A percentile compares a stretch with the other conserved stretches of the same genome.
Conservation (phyloP, 352 stramenopile genomes). For the Phytopythium boreale region DNA sequence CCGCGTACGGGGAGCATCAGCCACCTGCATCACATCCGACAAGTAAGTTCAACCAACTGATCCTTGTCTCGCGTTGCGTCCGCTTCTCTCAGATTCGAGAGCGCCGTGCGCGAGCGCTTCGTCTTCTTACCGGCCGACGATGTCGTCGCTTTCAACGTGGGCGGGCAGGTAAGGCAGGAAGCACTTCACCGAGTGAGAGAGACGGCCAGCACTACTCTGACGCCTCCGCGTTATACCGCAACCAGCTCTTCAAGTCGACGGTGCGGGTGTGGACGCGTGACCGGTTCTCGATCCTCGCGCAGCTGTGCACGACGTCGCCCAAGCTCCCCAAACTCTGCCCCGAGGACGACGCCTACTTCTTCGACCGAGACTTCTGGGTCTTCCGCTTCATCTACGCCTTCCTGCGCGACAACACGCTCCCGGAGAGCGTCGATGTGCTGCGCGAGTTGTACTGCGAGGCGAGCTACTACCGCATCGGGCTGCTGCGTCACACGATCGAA, state of each 20-base stretch:
- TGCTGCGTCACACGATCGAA: constrained; percentile 76
- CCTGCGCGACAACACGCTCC: constrained; percentile 58
- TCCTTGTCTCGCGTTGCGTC: neutral
- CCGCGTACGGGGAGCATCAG: constrained; percentile 28
- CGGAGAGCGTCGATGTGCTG: constrained; percentile 49
- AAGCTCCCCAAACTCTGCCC: constrained; percentile 49
- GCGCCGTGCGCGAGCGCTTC: constrained; percentile 46
- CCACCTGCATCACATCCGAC: neutral
- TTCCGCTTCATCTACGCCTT: constrained; percentile 75
- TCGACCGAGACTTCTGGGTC: constrained; percentile 70
- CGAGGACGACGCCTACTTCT: constrained; percentile 62
- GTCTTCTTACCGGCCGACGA: constrained; percentile 45
- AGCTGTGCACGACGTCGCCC: constrained; percentile 64
- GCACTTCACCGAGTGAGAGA: neutral
- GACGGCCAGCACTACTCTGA: neutral
- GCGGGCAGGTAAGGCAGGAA: constrained; percentile 32
- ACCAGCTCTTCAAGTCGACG: constrained; percentile 66
- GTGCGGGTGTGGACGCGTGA: constrained; percentile 73
- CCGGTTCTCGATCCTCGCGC: constrained; percentile 77
- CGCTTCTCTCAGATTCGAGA: constrained; percentile 48
- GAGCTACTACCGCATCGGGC: constrained; percentile 69
- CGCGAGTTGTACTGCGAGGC: constrained; percentile 79
- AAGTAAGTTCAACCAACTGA: neutral
- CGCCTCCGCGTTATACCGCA: neutral
- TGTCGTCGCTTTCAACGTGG: constrained; percentile 70